Conservation (phyloP, 352 stramenopile genomes). For the Phytophthora ramorum region DNA sequence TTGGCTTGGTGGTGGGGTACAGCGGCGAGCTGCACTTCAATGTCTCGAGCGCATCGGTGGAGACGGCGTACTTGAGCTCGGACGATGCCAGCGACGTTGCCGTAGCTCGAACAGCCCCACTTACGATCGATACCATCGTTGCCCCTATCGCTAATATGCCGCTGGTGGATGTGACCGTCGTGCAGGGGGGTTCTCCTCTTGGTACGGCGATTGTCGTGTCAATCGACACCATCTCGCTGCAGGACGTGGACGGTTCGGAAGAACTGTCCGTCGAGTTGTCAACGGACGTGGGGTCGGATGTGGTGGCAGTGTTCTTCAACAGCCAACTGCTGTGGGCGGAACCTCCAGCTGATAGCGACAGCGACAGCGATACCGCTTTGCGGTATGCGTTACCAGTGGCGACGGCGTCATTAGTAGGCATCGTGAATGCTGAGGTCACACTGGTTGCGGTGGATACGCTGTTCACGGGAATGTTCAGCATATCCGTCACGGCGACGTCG, state of each 20-base stretch:
- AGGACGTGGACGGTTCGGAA: slow-evolving; percentile 17
- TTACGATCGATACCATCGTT: slow-evolving; percentile 6
- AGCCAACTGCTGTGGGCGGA: not conserved
- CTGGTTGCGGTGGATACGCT: slow-evolving; percentile 11
- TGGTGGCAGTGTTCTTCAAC: slow-evolving; percentile 6
- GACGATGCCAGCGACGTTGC: not conserved
- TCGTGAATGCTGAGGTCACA: slow-evolving; percentile 20
- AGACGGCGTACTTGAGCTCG: not conserved
- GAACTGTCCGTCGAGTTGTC: slow-evolving; percentile 4
- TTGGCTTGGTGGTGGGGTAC: slow-evolving; percentile 25
- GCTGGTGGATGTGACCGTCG: not conserved
- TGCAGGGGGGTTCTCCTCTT: not conserved
- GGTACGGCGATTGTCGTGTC: slow-evolving; percentile 13
- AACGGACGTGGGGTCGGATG: not conserved
- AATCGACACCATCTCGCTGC: not conserved
- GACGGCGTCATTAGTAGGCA: slow-evolving; percentile 2
- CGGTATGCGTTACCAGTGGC: slow-evolving; percentile 15
- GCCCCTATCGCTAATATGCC: slow-evolving; percentile 10
- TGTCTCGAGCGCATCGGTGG: slow-evolving; percentile 15
- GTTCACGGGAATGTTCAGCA: slow-evolving; percentile 11
- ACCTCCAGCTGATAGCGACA: not conserved
- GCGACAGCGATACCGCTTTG: not conserved
- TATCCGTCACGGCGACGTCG: slow-evolving; percentile 22
- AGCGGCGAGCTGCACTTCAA: slow-evolving; percentile 25
- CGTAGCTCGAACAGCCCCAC: not conserved